A percentile compares a stretch with the other conserved stretches of the same genome.
Conservation (phyloP, 257 asterid genomes). For the Avicennia marina region DNA sequence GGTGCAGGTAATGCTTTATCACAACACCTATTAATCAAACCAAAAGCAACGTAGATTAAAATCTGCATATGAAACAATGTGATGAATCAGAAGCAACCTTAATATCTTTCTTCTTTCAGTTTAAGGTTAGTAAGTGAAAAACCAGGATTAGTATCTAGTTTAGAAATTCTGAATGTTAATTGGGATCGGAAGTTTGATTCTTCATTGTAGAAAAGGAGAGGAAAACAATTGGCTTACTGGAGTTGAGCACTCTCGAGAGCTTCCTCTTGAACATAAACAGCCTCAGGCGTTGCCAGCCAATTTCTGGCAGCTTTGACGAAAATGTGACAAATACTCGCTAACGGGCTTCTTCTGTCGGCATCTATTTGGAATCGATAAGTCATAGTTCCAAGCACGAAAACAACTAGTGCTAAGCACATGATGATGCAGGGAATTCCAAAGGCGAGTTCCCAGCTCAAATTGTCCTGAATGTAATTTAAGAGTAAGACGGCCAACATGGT, state of each 20-base stretch:
- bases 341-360: slow-evolving; percentile 17
- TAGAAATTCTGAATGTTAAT: too few relatives aligned
- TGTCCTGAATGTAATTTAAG: slow-evolving; percentile 50
- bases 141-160: too few relatives aligned
- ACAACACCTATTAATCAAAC: slow-evolving; percentile 15
- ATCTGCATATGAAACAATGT: neutral
- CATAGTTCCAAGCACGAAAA: slow-evolving; percentile 32
- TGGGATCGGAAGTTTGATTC: too few relatives aligned
- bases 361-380: slow-evolving; percentile 35
- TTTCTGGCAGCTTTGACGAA: slow-evolving; percentile 24
- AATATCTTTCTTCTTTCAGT: neutral
- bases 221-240: slow-evolving; percentile 19
- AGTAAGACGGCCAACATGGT: slow-evolving; percentile 19
- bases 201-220: too few relatives aligned
- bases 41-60: neutral
- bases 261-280: slow-evolving; percentile 12
- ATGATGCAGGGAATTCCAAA: slow-evolving; percentile 51
- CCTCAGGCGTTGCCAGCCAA: slow-evolving; percentile 6
- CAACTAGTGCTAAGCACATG: slow-evolving; percentile 37
- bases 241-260: slow-evolving; percentile 9
- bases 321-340: slow-evolving; percentile 21
- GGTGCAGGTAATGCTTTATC: slow-evolving; percentile 13
- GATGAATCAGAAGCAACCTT: too few relatives aligned
- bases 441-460: slow-evolving; percentile 52
- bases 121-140: too few relatives aligned